Conservation (phyloP, 371 early-diverging fungal genomes). For the Coemansia sp. region DNA sequence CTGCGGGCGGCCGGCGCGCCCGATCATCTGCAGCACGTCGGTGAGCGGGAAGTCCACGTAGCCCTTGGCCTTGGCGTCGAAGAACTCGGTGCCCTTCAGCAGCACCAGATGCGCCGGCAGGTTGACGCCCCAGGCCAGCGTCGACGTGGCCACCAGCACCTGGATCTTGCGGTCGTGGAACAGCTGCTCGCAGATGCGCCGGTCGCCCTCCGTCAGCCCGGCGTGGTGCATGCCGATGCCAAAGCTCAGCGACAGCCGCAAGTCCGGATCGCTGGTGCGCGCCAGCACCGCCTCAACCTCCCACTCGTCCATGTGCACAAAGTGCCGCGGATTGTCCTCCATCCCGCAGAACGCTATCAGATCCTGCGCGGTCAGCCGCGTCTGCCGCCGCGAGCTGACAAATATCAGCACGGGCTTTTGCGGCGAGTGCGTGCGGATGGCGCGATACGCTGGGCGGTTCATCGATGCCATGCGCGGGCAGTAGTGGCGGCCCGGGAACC, state of each 20-base stretch:
- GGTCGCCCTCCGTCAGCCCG: constrained; percentile 88
- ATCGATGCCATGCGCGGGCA: constrained; percentile 96
- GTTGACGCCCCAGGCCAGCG: constrained; percentile 99
- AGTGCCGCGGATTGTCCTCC: constrained; percentile 89
- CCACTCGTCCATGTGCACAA: constrained; percentile 80
- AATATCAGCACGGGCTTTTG: constrained; percentile 94
- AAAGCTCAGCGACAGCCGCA: constrained; percentile 81
- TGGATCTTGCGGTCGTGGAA: constrained; percentile 93
- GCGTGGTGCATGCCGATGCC: constrained; percentile 99
- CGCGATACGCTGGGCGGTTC: constrained; percentile 95
- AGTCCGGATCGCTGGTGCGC: constrained; percentile 72
- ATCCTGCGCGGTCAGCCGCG: constrained; percentile 91
- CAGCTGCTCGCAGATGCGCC: constrained; percentile 89
- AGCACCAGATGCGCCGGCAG: constrained; percentile 98
- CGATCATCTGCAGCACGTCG: constrained; percentile 98
- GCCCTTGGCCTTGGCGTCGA: constrained; percentile 82
- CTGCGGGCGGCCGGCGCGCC: constrained; percentile 98
- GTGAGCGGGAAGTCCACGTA: constrained; percentile 95
- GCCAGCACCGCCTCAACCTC: constrained; percentile 72
- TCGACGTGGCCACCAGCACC: constrained; percentile 94
- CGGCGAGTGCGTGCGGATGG: constrained; percentile 91
- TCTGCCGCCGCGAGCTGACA: constrained; percentile 95
- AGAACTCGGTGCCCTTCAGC: constrained; percentile 98
- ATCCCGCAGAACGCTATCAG: constrained; percentile 87
- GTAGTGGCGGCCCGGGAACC: constrained; percentile 93